These are phyloP conservation scores for Plasmodium relictum DNA, from an alignment of 169 alveolate genomes.

Conservation along the genomic window DNA sequence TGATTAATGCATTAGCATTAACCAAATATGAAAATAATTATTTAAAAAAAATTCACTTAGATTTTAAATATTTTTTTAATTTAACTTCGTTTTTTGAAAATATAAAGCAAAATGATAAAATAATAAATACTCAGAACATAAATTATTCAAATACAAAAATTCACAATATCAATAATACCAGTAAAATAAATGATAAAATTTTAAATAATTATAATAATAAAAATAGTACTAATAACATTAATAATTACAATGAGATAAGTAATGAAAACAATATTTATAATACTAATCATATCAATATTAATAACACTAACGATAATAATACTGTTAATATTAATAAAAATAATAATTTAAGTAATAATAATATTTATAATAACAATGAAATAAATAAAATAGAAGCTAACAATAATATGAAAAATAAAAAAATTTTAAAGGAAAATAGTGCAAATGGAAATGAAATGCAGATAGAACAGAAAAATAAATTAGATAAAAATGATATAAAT, in stretches of 20 bases:
- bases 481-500: neutral
- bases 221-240: neutral
- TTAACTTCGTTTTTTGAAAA: conserved; percentile 58
- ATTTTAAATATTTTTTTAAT: conserved; percentile 53
- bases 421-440: neutral
- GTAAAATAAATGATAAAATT: neutral
- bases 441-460: neutral
- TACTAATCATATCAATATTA: neutral
- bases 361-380: too few species aligned
- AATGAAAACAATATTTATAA: neutral
- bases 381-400: too few species aligned
- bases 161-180: neutral
- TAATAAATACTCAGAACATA: neutral
- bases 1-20: conserved; percentile 38
- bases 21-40: conserved; percentile 72
- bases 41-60: conserved; percentile 35
- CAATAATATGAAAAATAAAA: neutral
- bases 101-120: conserved; percentile 15
- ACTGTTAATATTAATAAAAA: too few species aligned
- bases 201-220: neutral
- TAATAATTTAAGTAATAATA: too few species aligned
- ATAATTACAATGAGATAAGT: neutral
- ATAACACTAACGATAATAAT: neutral
- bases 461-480: neutral
- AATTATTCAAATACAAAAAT: conserved; percentile 5